phyloP scores from a whole-genome alignment of 2,329 filamentous ascomycete species.

The Phaeosphaeria sp. region DNA sequence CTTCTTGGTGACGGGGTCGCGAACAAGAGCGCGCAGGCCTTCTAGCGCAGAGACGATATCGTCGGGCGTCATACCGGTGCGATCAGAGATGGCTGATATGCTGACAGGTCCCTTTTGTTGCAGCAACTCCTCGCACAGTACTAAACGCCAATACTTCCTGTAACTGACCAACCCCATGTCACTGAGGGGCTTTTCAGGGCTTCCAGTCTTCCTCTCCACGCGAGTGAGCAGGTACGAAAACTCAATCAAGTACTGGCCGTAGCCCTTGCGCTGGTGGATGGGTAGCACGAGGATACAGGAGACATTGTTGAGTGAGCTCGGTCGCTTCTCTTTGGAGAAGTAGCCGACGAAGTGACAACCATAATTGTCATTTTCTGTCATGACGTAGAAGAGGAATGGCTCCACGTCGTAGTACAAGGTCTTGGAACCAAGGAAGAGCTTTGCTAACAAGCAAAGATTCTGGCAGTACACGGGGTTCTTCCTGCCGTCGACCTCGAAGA shows the following conservation, averaged over 20 bases:
- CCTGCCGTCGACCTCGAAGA: conserved; percentile 96
- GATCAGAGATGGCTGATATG: conserved; percentile 75
- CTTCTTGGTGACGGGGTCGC: conserved; percentile 84
- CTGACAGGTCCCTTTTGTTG: conserved; percentile 64
- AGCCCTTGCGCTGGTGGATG: conserved; percentile 96
- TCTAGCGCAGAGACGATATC: conserved; percentile 95
- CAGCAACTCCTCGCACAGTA: conserved; percentile 84
- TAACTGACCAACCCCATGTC: conserved; percentile 99
- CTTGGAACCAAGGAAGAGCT: conserved; percentile 97
- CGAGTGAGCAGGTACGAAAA: conserved; percentile 97
- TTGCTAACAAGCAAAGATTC: conserved; percentile 93
- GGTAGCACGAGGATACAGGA: conserved; percentile 96
- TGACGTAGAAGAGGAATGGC: conserved; percentile 95
- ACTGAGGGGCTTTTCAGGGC: conserved; percentile 94
- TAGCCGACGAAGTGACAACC: conserved; percentile 99
- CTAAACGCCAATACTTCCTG: conserved; percentile 92
- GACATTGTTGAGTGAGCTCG: conserved; percentile 94
- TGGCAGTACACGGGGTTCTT: conserved; percentile 99
- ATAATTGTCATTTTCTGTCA: conserved; percentile 89
- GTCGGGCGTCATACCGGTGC: conserved; percentile 94
- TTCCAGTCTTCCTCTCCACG: conserved; percentile 91
- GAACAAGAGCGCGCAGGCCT: conserved; percentile 84
- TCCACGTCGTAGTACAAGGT: conserved; percentile 98
- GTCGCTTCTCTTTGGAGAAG: conserved; percentile 97
- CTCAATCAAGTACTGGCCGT: conserved; percentile 95